Evolutionary conservation across 2,329 filamentous ascomycete genomes (phyloP).

Genomic region (Aaosphaeria pasadenensis): DNA sequence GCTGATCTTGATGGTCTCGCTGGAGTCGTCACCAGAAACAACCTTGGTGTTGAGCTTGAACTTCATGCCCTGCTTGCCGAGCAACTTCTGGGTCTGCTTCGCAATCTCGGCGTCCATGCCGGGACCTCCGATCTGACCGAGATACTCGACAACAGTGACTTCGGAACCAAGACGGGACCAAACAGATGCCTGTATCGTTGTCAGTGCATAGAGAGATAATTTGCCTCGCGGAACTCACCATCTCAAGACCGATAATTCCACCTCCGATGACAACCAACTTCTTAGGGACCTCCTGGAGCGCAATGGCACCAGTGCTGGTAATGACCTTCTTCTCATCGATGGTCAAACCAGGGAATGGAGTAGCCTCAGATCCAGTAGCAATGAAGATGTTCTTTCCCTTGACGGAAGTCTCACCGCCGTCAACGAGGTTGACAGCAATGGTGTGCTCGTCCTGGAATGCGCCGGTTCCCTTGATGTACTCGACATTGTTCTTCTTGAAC

Average conservation of each 20-base stretch:
- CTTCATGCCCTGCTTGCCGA: conserved; percentile 94
- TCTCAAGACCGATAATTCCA: conserved; percentile 98
- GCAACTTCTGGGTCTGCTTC: conserved; percentile 87
- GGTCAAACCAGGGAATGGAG: conserved; percentile 91
- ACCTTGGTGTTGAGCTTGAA: conserved; percentile 99
- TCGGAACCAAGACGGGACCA: conserved; percentile 93
- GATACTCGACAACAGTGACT: conserved; percentile 96
- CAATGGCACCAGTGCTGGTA: conserved; percentile 91
- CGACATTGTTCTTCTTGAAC: conserved; percentile 98
- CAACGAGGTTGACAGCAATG: conserved; percentile 82
- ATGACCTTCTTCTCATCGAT: conserved; percentile 98
- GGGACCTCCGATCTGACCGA: conserved; percentile 93
- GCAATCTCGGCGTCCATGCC: conserved; percentile 95
- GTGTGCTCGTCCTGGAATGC: conserved; percentile 87
- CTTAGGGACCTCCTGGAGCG: conserved; percentile 86
- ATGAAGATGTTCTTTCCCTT: conserved; percentile 97
- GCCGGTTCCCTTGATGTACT: conserved; percentile 93
- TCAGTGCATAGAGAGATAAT: conserved; percentile 18
- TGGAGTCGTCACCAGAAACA: conserved; percentile 73
- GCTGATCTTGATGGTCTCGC: conserved; percentile 74
- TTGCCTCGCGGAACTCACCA: conserved; percentile 55
- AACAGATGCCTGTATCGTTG: conserved; percentile 64
- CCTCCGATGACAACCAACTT: conserved; percentile 97
- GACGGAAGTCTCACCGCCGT: conserved; percentile 85
- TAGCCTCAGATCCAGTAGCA: conserved; percentile 91